These are phyloP conservation scores for Scytalidium sp. DNA, from an alignment of 2,329 filamentous ascomycete genomes.

Conservation along the genomic window DNA sequence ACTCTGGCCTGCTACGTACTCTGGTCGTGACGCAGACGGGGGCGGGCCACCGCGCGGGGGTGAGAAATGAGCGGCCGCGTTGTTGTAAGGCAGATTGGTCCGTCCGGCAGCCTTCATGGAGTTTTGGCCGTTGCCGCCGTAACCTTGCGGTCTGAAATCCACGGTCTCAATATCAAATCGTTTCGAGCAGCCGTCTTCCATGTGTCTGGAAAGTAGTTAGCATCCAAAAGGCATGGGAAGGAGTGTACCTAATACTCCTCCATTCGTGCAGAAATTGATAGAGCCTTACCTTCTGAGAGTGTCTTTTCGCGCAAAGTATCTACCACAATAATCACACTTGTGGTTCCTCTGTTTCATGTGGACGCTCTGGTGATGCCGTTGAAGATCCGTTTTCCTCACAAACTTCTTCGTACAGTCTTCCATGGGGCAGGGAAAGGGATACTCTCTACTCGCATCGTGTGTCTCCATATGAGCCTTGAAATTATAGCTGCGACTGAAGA, in stretches of 20 bases:
- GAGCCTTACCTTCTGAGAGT: conserved; percentile 74
- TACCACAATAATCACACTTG: conserved; percentile 67
- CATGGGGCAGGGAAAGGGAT: conserved; percentile 66
- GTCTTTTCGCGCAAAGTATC: conserved; percentile 75
- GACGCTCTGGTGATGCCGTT: conserved; percentile 60
- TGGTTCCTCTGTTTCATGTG: conserved; percentile 72
- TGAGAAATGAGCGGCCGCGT: neutral
- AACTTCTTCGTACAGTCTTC: conserved; percentile 71
- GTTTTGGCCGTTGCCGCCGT: conserved; percentile 1
- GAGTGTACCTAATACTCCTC: no score
- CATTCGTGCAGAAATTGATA: no score
- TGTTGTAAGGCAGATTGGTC: neutral
- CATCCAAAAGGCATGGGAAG: conserved; percentile 1
- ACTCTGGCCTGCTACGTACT: neutral
- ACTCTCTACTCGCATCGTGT: conserved; percentile 71
- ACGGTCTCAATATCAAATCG: conserved; percentile 44
- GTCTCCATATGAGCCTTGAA: conserved; percentile 83
- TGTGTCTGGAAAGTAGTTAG: conserved; percentile 51
- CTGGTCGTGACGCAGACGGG: neutral
- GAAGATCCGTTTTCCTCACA: conserved; percentile 78
- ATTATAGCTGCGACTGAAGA: conserved; percentile 83
- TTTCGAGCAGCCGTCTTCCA: conserved; percentile 73
- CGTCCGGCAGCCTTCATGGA: neutral
- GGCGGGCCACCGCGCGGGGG: neutral
- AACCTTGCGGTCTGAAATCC: conserved; percentile 23